Evolutionary conservation across 2,329 filamentous ascomycete genomes (phyloP).

Genomic region (Nectriaceae sp.): DNA sequence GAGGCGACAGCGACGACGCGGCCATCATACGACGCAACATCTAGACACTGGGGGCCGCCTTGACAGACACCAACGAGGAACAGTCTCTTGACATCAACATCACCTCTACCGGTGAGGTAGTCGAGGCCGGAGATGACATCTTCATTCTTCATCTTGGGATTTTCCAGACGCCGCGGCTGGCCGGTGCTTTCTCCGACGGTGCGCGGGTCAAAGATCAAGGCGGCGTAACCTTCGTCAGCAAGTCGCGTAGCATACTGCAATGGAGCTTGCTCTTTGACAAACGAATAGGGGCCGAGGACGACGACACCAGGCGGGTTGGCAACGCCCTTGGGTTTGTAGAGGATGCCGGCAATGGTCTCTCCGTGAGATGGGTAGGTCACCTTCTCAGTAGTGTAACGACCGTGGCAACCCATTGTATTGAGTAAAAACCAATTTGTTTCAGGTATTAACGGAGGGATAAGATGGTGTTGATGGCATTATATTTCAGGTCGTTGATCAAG

Average conservation of each 20-base stretch:
- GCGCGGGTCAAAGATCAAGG: conserved; percentile 33
- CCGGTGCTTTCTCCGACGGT: conserved; percentile 34
- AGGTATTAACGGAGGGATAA: too few species aligned
- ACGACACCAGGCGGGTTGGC: conserved; percentile 27
- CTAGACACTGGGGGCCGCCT: conserved; percentile 30
- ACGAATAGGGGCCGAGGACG: conserved; percentile 32
- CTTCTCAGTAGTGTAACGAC: conserved; percentile 29
- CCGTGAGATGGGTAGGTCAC: conserved; percentile 29
- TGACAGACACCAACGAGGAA: conserved; percentile 33
- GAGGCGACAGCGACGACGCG: conserved; percentile 24
- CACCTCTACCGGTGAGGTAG: conserved; percentile 27
- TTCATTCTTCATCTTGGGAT: conserved; percentile 33
- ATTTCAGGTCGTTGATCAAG: too few species aligned
- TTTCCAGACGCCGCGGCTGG: conserved; percentile 29
- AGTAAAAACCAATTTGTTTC: too few species aligned
- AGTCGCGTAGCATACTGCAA: conserved; percentile 32
- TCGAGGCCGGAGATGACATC: conserved; percentile 30
- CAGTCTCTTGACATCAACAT: conserved; percentile 25
- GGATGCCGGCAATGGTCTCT: conserved; percentile 20
- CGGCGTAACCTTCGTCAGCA: conserved; percentile 33
- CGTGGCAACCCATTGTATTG: conserved; percentile 26
- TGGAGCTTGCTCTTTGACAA: conserved; percentile 33
- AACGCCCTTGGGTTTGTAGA: conserved; percentile 23
- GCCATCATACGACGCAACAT: conserved; percentile 31
- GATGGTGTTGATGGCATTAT: too few species aligned